phyloP scores from a whole-genome alignment of 139 green algal genomes.

The Micromonas commoda region DNA sequence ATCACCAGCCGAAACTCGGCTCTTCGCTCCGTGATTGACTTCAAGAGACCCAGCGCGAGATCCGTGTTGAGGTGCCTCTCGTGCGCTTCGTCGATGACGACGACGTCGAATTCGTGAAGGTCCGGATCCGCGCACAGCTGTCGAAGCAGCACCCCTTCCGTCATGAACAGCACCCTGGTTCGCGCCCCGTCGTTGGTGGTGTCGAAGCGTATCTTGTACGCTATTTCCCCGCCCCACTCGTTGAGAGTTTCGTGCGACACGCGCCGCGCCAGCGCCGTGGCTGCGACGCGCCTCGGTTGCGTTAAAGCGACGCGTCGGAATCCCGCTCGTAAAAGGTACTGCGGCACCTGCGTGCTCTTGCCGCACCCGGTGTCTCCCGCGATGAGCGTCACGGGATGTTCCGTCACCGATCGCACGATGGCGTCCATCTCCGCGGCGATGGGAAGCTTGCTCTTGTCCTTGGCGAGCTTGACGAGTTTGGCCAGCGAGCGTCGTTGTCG shows the following conservation, averaged over 20 bases:
- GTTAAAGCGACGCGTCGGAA: constrained; percentile 9
- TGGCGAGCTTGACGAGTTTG: not conserved
- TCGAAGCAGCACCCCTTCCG: constrained; percentile 49
- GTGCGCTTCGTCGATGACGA: constrained; percentile 86
- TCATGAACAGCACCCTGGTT: constrained; percentile 50
- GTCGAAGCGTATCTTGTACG: constrained; percentile 18
- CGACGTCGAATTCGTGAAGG: constrained; percentile 53
- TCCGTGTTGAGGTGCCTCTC: constrained; percentile 74
- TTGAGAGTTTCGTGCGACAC: constrained; percentile 35
- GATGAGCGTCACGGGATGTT: not conserved
- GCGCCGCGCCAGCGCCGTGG: constrained; percentile 28
- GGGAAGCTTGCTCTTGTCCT: not conserved
- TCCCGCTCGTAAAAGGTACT: constrained; percentile 30
- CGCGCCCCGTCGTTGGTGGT: constrained; percentile 6
- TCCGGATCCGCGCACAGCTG: constrained; percentile 26
- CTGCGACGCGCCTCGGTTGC: constrained; percentile 30
- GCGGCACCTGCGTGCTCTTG: constrained; percentile 61
- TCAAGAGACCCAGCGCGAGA: constrained; percentile 74
- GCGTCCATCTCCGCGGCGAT: not conserved
- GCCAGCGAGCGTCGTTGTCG: not conserved
- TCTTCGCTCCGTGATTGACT: constrained; percentile 1
- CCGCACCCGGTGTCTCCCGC: constrained; percentile 79
- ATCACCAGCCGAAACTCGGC: constrained; percentile 65
- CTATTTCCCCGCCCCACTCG: not conserved
- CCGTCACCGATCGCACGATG: not conserved